Percentiles rank a stretch among this genome's conserved stretches.
These are phyloP conservation scores for Kitagawia praeruptora DNA, from an alignment of 129 eudicot genomes.

Conservation along the genomic window DNA sequence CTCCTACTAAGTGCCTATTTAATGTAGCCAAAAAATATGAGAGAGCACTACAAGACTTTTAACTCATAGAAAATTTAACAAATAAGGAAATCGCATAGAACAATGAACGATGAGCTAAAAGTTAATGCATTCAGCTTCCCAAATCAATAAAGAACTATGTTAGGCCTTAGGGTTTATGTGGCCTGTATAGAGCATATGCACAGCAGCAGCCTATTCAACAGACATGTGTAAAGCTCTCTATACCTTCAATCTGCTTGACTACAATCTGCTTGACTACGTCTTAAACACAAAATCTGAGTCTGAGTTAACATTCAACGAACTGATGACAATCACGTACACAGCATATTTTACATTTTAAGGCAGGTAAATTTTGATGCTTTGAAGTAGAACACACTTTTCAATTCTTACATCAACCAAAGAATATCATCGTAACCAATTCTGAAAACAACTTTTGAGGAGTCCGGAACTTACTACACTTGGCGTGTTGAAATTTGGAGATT, in stretches of 20 bases:
- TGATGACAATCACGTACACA: neutral
- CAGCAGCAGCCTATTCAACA: neutral
- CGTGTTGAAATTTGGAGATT: conserved; percentile 37
- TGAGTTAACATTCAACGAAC: neutral
- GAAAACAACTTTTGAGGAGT: neutral
- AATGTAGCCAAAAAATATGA: too few relatives aligned
- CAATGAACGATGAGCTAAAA: neutral
- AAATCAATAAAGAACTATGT: neutral
- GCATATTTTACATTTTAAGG: neutral
- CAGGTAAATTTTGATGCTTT: neutral
- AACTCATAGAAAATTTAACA: neutral
- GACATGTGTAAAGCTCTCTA: neutral
- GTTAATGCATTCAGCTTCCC: neutral
- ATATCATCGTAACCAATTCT: neutral
- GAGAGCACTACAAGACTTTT: too few relatives aligned
- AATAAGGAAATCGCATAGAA: neutral
- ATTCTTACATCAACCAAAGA: neutral
- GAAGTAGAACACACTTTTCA: neutral
- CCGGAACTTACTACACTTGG: conserved; percentile 48
- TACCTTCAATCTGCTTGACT: neutral
- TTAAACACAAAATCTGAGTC: neutral
- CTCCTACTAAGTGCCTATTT: too few relatives aligned
- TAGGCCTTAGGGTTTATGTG: neutral
- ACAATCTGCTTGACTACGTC: neutral
- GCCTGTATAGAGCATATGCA: neutral